Evolutionary conservation across 2,329 filamentous ascomycete genomes (phyloP).

Genomic region (Clarireedia homoeocarpa): DNA sequence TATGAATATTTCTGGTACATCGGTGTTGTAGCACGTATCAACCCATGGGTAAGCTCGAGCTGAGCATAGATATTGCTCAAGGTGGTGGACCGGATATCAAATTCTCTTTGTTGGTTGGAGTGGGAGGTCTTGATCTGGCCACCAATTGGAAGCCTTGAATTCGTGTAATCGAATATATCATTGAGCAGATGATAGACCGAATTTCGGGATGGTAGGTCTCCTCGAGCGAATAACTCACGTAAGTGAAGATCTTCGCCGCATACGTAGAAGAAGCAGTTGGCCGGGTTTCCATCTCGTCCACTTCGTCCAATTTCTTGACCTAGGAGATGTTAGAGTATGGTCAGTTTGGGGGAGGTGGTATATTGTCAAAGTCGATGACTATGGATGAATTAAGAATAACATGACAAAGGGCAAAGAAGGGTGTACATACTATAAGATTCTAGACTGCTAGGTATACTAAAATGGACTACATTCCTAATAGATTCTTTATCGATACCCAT

Average conservation of each 20-base stretch:
- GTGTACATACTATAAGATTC: constrained; percentile 42
- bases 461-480: constrained; percentile 48
- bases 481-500: constrained; percentile 52
- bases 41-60: constrained; percentile 49
- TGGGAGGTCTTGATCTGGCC: constrained; percentile 41
- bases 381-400: too few relatives aligned
- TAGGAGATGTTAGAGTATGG: background rate
- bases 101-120: constrained; percentile 37
- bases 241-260: constrained; percentile 50
- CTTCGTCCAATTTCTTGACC: constrained; percentile 47
- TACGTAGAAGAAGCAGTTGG: constrained; percentile 50
- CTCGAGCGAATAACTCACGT: constrained; percentile 50
- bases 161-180: constrained; percentile 40
- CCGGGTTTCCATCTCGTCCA: constrained; percentile 44
- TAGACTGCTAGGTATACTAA: constrained; percentile 41
- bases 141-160: constrained; percentile 29
- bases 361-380: background rate
- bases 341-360: background rate
- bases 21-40: constrained; percentile 48
- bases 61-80: constrained; percentile 49
- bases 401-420: background rate
- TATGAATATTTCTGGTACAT: constrained; percentile 51
- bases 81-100: constrained; percentile 45
- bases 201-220: constrained; percentile 46
- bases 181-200: constrained; percentile 42